Evolutionary conservation across 495 filamentous ascomycete species (phyloP).

Genomic region (Penicillium herquei): DNA sequence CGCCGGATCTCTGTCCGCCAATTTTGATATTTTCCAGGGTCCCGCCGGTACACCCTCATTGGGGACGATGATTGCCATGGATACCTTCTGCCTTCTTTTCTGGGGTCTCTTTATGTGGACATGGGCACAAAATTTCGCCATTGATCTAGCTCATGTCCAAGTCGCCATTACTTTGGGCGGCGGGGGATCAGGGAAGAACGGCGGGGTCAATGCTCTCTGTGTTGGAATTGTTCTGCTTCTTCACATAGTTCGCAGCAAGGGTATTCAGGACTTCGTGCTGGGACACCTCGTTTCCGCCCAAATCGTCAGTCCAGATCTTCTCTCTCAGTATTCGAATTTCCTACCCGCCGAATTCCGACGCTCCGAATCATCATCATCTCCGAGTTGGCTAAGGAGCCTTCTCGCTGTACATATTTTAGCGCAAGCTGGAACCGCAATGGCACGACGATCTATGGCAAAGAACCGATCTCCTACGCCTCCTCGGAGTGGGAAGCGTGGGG

Average conservation of each 20-base stretch:
- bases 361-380: conserved; percentile 45
- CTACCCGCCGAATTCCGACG: conserved; percentile 44
- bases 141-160: conserved; percentile 95
- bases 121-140: conserved; percentile 79
- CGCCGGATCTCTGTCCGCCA: conserved; percentile 54
- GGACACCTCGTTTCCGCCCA: conserved; percentile 46
- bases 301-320: conserved; percentile 43
- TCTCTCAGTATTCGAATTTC: conserved; percentile 44
- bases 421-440: conserved; percentile 63
- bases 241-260: conserved; percentile 64
- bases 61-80: conserved; percentile 77
- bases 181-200: conserved; percentile 71
- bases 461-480: conserved; percentile 45
- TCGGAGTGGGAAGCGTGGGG: conserved; percentile 47
- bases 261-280: conserved; percentile 51
- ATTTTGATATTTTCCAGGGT: conserved; percentile 74
- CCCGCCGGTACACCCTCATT: conserved; percentile 71
- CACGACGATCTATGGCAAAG: conserved; percentile 51
- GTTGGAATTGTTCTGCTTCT: conserved; percentile 71
- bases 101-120: conserved; percentile 88
- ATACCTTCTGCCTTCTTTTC: conserved; percentile 73
- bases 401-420: conserved; percentile 88
- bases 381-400: conserved; percentile 58
- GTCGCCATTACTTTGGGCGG: conserved; percentile 93
- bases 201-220: conserved; percentile 71